phyloP scores from a whole-genome alignment of 2,329 filamentous ascomycete species.

The Sclerotinia minor region DNA sequence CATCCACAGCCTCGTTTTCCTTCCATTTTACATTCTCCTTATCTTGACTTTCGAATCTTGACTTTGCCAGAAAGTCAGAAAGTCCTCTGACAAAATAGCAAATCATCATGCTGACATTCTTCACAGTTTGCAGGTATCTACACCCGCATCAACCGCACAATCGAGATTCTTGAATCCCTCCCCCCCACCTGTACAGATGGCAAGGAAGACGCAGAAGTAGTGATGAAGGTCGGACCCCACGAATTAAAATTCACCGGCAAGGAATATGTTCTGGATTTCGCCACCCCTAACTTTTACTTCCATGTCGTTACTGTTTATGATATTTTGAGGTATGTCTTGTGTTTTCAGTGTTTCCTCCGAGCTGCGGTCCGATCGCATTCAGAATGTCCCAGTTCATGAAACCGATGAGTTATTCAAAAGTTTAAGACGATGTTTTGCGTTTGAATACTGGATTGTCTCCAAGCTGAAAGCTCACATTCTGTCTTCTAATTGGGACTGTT shows the following conservation, averaged over 20 bases:
- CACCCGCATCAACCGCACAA: slow-evolving; percentile 49
- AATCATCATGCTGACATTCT: not conserved
- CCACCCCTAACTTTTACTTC: slow-evolving; percentile 64
- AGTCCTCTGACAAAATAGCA: not conserved
- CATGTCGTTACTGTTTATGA: slow-evolving; percentile 60
- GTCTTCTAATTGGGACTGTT: too few relatives aligned
- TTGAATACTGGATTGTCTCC: too few relatives aligned
- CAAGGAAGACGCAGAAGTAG: slow-evolving; percentile 45
- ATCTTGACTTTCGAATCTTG: too few relatives aligned
- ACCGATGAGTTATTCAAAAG: too few relatives aligned
- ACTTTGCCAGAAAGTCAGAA: not conserved
- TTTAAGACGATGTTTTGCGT: too few relatives aligned
- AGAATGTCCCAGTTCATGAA: too few relatives aligned
- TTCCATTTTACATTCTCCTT: not conserved
- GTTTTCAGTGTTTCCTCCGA: too few relatives aligned
- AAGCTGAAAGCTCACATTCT: too few relatives aligned
- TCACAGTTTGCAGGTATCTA: slow-evolving; percentile 50
- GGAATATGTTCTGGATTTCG: slow-evolving; percentile 51
- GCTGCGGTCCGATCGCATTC: too few relatives aligned
- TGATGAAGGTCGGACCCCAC: slow-evolving; percentile 40
- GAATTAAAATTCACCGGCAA: slow-evolving; percentile 46
- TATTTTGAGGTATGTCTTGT: slow-evolving; percentile 52
- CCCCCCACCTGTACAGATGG: slow-evolving; percentile 47
- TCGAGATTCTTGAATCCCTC: slow-evolving; percentile 49
- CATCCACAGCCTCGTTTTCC: too few relatives aligned